Evolutionary conservation across 108 stramenopile species (phyloP).

Genomic region (Chaetoceros muelleri): DNA sequence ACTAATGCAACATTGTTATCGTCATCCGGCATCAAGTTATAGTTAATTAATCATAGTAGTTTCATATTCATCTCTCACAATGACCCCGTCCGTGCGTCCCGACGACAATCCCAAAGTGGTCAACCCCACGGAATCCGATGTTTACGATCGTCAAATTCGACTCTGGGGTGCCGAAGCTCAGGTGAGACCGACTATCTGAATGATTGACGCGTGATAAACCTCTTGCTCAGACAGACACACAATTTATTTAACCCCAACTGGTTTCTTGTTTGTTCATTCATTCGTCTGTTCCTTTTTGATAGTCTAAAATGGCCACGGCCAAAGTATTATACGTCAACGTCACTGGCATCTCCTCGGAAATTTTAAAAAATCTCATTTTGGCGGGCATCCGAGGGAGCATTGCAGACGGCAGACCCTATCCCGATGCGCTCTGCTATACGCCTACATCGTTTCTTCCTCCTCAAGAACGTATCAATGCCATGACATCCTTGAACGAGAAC

Average conservation of each 20-base stretch:
- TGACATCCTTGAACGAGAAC: constrained; percentile 2
- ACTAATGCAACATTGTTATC: no score
- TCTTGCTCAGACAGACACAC: background rate
- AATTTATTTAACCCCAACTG: background rate
- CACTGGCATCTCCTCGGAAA: constrained; percentile 74
- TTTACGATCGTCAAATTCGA: constrained; percentile 95
- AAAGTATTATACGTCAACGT: constrained; percentile 84
- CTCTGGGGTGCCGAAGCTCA: constrained; percentile 95
- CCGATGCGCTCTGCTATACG: constrained; percentile 29
- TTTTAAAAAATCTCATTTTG: constrained; percentile 87
- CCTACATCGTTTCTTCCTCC: constrained; percentile 35
- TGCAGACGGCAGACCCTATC: constrained; percentile 65
- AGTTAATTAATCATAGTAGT: no score
- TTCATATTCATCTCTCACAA: no score
- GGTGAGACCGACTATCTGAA: constrained; percentile 16
- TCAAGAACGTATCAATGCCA: constrained; percentile 10
- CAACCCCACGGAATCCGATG: constrained; percentile 30
- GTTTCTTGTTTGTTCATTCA: background rate
- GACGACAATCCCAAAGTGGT: background rate
- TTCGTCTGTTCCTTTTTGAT: background rate
- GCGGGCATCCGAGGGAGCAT: constrained; percentile 82
- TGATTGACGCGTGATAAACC: background rate
- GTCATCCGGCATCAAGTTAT: no score
- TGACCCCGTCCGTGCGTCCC: background rate
- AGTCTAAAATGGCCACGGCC: constrained; percentile 77